Percentiles rank a stretch among this genome's conserved stretches.
Evolutionary conservation across 441 rosid genomes (phyloP).

Genomic region (Arabidopsis lyrata): DNA sequence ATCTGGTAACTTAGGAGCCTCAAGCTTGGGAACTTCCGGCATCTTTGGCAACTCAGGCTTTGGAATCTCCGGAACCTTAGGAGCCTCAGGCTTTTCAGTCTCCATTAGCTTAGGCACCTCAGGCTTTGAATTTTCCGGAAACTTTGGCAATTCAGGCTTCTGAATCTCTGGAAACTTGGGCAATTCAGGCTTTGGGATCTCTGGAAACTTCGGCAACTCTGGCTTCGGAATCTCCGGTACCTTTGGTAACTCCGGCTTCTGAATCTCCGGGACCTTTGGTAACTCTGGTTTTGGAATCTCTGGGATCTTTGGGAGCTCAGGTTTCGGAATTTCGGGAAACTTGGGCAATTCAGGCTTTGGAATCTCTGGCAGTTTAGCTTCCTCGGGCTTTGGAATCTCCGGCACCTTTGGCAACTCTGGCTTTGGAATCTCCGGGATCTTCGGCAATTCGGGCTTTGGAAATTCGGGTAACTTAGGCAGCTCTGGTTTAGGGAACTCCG

Average conservation of each 20-base stretch:
- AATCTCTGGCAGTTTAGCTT: background rate
- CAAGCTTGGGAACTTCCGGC: constrained; percentile 16
- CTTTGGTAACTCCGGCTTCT: constrained; percentile 20
- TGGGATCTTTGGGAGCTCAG: background rate
- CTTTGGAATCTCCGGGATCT: constrained; percentile 34
- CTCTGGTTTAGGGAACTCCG: constrained; percentile 45
- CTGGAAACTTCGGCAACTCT: constrained; percentile 24
- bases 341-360: background rate
- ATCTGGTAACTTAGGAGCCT: constrained; percentile 13
- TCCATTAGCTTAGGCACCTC: constrained; percentile 29
- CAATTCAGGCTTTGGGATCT: constrained; percentile 29
- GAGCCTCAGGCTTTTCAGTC: constrained; percentile 41
- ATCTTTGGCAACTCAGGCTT: constrained; percentile 7
- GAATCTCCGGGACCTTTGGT: constrained; percentile 36
- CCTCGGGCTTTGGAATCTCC: constrained; percentile 11
- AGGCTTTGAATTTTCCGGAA: constrained; percentile 37
- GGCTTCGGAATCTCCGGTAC: constrained; percentile 25
- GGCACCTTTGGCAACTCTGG: constrained; percentile 35
- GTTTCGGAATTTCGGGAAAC: background rate
- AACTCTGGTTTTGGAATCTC: constrained; percentile 2
- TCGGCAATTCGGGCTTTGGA: constrained; percentile 45
- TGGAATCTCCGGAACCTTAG: constrained; percentile 26
- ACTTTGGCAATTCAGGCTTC: constrained; percentile 36
- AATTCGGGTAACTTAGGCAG: constrained; percentile 44
- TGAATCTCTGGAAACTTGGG: constrained; percentile 38